phyloP scores from a whole-genome alignment of 2,329 filamentous ascomycete species.

The Paraphaeosphaeria sporulosa region DNA sequence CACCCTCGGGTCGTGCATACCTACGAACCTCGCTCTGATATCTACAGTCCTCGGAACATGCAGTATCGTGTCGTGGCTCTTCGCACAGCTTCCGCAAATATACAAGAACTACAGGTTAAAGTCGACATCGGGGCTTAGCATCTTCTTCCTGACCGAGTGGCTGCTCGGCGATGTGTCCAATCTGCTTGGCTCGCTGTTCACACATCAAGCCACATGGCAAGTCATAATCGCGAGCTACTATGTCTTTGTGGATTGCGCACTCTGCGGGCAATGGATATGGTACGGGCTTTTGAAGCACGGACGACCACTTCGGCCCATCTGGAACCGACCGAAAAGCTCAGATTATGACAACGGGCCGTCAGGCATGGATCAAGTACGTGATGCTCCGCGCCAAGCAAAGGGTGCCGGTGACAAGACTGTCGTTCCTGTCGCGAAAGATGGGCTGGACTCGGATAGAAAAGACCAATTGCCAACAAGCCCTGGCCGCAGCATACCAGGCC shows the following conservation, averaged over 20 bases:
- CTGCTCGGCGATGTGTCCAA: constrained; percentile 70
- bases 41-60: constrained; percentile 67
- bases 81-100: constrained; percentile 73
- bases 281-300: constrained; percentile 66
- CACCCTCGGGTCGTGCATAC: constrained; percentile 68
- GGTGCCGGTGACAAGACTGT: constrained; percentile 15
- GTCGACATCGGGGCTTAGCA: constrained; percentile 70
- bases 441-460: constrained; percentile 20
- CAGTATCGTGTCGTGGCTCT: constrained; percentile 73
- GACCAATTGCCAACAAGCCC: constrained; percentile 20
- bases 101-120: constrained; percentile 71
- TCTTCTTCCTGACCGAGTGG: constrained; percentile 73
- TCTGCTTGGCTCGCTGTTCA: constrained; percentile 68
- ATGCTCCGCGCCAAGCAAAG: constrained; percentile 29
- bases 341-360: constrained; percentile 26
- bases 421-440: background rate
- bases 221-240: constrained; percentile 71
- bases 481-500: constrained; percentile 31
- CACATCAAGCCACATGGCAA: constrained; percentile 71
- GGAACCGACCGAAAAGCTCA: constrained; percentile 34
- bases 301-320: constrained; percentile 52
- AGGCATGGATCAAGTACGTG: constrained; percentile 41
- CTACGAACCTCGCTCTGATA: constrained; percentile 67
- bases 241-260: constrained; percentile 68
- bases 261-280: constrained; percentile 71